Evolutionary conservation across 2,329 filamentous ascomycete species (phyloP), one percentile per base, ranked within the genome.

Genomic region (Alternaria brassicicola): DNA sequence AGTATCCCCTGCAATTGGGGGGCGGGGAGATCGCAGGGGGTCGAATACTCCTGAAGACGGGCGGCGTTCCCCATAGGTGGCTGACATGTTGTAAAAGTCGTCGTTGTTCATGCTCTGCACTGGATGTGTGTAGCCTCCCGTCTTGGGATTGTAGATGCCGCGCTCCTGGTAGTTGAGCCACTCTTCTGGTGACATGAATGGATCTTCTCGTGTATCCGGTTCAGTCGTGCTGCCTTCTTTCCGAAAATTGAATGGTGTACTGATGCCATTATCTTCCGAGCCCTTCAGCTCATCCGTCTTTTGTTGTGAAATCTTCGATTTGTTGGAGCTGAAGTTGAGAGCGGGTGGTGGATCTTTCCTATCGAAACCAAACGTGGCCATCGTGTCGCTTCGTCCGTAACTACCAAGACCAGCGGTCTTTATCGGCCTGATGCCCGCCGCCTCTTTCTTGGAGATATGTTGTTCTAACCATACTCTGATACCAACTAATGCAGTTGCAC

Each of bases 401-500:
- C n/a, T 28, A 4, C 54, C 57, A 8, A 45, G 38, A 8, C 8
- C 55, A 17, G 55, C 8, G 6, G 49, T 54, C 3, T 19, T 47
- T 10, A 28, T 43, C 13, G 38, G 43, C 25, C 51, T 38, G 1
- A 49, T 38, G 21, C 56, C 54, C 1, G 47, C 52, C 3, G 52
- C 47, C 25, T 62, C 55, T 3, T 55, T 57, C 26, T 66, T 64
- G 6, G 69, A 69, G 12, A 74, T 69, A 39, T 68, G 63, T 21
- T 65, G 63, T 52, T 74, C 71, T n/a, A 74, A 52, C 61, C 67
- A 73, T 4, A 55, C 50, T 19, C 71, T 56, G 15, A 73, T 48
- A 4, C 60, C 64, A 1, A 71, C 33, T n/a, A 73, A 33, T 12
- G 57, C 64, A 7, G 60, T 63, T 1, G 69, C 62, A 26, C 61